Percentiles rank a stretch among this genome's conserved stretches.
Evolutionary conservation across 2,329 filamentous ascomycete genomes (phyloP).

Genomic region (Calycina herbarum): DNA sequence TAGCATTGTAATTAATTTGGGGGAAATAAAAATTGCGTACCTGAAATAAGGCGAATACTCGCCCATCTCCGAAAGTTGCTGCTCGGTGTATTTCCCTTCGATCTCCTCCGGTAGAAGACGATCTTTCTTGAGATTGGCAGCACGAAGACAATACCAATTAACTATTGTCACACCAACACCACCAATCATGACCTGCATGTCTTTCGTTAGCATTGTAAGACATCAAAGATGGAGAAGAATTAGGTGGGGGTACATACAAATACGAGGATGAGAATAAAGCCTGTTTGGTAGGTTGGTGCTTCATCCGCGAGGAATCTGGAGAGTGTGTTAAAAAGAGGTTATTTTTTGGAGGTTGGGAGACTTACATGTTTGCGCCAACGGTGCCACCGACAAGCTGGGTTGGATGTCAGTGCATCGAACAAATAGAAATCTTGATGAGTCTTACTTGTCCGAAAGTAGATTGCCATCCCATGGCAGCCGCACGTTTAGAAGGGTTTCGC

Average conservation of each 20-base stretch:
- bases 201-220: neutral
- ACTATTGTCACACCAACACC: constrained; percentile 17
- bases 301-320: neutral
- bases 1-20: no score
- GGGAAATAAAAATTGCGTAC: constrained; percentile 21
- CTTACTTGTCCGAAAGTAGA: constrained; percentile 33
- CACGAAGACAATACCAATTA: constrained; percentile 20
- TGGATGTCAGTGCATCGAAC: no score
- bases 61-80: constrained; percentile 38
- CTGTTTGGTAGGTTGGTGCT: neutral
- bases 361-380: neutral
- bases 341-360: neutral
- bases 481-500: constrained; percentile 30
- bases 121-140: constrained; percentile 22
- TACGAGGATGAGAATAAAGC: neutral
- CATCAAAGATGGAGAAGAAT: neutral
- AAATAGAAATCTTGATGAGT: neutral
- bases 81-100: constrained; percentile 42
- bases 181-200: constrained; percentile 28
- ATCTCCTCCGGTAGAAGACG: constrained; percentile 51
- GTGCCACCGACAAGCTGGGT: neutral
- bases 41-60: constrained; percentile 40
- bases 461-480: constrained; percentile 35
- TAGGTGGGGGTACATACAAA: neutral
- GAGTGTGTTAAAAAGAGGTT: neutral